Base-by-base conservation (phyloP, 2,329 filamentous ascomycete species). In the Cordyceps fumosorosea region DNA sequence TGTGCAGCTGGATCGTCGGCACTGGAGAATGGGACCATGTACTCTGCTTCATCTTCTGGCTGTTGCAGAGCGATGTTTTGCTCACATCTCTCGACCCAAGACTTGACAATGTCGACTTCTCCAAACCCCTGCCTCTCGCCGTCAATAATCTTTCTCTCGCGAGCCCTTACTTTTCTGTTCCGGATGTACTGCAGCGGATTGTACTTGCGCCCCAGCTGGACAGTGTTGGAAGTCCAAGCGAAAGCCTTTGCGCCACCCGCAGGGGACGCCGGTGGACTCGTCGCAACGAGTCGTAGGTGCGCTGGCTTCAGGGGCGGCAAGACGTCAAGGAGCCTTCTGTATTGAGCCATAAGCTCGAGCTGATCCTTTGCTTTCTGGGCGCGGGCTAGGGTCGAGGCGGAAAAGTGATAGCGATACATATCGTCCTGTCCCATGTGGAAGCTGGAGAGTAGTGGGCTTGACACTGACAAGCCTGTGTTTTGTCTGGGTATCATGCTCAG, bases 141-240 rank as follows among this genome's bases (percentile, higher is more conserved):
- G 68, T 95, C 85, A 40, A 96, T 87, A 0, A 83, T 76, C 66
- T 84, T 87, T 47, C 90, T 84, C 75, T 96, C 90, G 18, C 93
- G 84, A 29, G 89, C 88, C 65, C 95, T 84, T 14, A 95, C 84
- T 71, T 93, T 93, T 54, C 93, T 84, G 71, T 99, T 98, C 22
- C 95, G 88, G 61, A 98, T 89, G 68, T 91, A 91, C 73, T 98
- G 95, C 26, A 99, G 76, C 5, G 93, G 95, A 71, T 99, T 96
- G 72, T 98, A 98, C 2, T 80, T 77, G 58, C 93, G 87, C 5
- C 89, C 89, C 8, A 88, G 73, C 63, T 67, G 47, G 16, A 63
- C 64, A 72, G 63, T 45, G 22, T 64, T 66, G 4, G 56, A 34
- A 42, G 24, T 61, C 62, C 62, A 63, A 16, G 52, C 51, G 34